A percentile compares a stretch with the other conserved stretches of the same genome.
Conservation (phyloP, 2,329 filamentous ascomycete genomes). For the Alternaria brassicicola region DNA sequence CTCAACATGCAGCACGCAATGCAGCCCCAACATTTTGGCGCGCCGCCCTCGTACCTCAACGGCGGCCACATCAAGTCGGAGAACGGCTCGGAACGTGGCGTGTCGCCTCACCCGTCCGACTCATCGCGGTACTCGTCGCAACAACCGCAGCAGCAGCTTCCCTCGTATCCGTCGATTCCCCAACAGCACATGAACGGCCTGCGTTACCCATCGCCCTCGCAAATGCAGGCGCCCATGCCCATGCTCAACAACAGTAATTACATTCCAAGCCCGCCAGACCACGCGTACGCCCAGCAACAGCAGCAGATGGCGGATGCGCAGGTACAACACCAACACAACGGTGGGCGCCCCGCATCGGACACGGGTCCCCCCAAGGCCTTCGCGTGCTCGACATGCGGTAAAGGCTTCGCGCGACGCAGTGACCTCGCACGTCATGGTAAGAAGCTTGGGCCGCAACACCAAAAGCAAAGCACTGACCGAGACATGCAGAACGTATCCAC, state of each 20-base stretch:
- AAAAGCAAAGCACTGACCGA: constrained; percentile 40
- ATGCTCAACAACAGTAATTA: constrained; percentile 64
- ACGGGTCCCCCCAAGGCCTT: constrained; percentile 73
- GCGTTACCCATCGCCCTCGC: constrained; percentile 61
- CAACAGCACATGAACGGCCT: constrained; percentile 58
- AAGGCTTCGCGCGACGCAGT: constrained; percentile 90
- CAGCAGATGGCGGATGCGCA: constrained; percentile 47
- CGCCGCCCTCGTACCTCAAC: constrained; percentile 56
- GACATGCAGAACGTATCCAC: constrained; percentile 82
- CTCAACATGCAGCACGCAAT: constrained; percentile 51
- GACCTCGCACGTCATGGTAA: constrained; percentile 93
- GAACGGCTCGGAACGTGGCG: constrained; percentile 64
- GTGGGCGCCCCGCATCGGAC: constrained; percentile 53
- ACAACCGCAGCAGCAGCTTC: constrained; percentile 59
- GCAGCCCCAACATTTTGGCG: constrained; percentile 54
- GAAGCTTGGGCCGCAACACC: constrained; percentile 51
- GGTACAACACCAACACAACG: constrained; percentile 49
- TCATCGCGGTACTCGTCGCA: constrained; percentile 64
- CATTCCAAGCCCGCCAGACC: constrained; percentile 56
- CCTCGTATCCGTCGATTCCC: constrained; percentile 56
- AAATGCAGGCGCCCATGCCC: constrained; percentile 59
- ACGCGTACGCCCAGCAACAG: constrained; percentile 54
- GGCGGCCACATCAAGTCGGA: constrained; percentile 61
- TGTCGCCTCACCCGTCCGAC: constrained; percentile 62
- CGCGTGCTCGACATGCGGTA: constrained; percentile 85